Conservation (phyloP, 345 rosid species). For the Gynandropsis gynandra region DNA sequence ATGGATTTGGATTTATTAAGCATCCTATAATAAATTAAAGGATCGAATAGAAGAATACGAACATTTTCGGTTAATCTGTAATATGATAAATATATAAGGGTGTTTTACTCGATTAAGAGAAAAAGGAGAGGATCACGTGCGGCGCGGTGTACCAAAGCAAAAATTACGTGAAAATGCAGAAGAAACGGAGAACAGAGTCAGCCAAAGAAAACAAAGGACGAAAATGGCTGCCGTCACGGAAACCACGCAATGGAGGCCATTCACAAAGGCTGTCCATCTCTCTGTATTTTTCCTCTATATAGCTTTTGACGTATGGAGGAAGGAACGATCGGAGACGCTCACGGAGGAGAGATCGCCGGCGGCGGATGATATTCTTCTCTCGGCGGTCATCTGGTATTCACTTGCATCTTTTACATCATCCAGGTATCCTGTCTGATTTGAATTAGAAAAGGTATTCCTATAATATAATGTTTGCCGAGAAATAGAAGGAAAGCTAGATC, state of each 20-base stretch:
- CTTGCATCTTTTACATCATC: background rate
- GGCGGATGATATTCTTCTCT: constrained; percentile 15
- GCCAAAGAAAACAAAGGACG: constrained; percentile 18
- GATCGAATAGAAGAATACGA: too few species aligned
- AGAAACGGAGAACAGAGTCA: background rate
- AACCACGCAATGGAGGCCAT: constrained; percentile 13
- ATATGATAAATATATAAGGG: too few species aligned
- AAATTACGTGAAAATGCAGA: constrained; percentile 7
- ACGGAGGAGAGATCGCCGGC: constrained; percentile 11
- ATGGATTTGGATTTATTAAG: too few species aligned
- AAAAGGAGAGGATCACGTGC: background rate
- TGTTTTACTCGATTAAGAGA: background rate
- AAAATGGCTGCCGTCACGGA: constrained; percentile 20
- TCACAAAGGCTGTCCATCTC: background rate
- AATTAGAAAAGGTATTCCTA: too few species aligned
- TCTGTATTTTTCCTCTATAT: constrained; percentile 9
- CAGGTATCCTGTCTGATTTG: constrained; percentile 6
- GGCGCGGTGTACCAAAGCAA: background rate
- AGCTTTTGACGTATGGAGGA: background rate
- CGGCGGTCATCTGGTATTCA: constrained; percentile 3
- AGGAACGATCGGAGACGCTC: background rate
- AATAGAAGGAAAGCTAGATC: background rate
- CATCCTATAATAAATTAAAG: too few species aligned
- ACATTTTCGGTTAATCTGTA: too few species aligned
- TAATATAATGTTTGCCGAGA: background rate